Conservation (phyloP, 331 rosid genomes). For the Malus hybrid region DNA sequence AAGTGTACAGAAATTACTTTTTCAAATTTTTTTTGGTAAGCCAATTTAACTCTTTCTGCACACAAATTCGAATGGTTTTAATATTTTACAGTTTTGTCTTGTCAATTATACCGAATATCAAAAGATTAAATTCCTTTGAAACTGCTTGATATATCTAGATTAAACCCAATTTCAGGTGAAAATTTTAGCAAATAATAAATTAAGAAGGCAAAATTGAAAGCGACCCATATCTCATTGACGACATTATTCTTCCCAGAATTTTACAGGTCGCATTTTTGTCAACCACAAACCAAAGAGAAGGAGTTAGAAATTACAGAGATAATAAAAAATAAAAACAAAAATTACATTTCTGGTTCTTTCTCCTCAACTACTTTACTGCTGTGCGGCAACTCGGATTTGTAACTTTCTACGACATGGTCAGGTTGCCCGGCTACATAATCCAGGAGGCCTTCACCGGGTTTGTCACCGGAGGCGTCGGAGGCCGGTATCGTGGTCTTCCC, state of each 20-base stretch:
- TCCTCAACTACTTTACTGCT: neutral
- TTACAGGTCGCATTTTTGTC: neutral
- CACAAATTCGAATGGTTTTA: too few species aligned
- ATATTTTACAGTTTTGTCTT: too few species aligned
- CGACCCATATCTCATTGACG: neutral
- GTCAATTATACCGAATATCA: too few species aligned
- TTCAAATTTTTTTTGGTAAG: too few species aligned
- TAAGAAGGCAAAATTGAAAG: neutral
- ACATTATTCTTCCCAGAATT: conserved; percentile 10
- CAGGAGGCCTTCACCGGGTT: conserved; percentile 51
- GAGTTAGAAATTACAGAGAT: neutral
- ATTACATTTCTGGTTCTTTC: neutral
- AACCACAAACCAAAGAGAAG: neutral
- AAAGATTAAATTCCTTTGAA: too few species aligned
- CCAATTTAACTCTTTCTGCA: too few species aligned
- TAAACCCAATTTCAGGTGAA: too few species aligned
- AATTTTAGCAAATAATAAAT: neutral
- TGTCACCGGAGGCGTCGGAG: conserved; percentile 25
- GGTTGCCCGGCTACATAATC: conserved; percentile 56
- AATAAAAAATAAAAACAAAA: neutral
- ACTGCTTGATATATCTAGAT: too few species aligned
- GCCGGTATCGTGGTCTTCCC: conserved; percentile 15
- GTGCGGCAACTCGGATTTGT: conserved; percentile 5
- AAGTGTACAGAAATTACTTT: too few species aligned
- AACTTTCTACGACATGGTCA: conserved; percentile 21